Evolutionary conservation across 805 yeast genomes (phyloP).

Genomic region (Candida tibetensis): DNA sequence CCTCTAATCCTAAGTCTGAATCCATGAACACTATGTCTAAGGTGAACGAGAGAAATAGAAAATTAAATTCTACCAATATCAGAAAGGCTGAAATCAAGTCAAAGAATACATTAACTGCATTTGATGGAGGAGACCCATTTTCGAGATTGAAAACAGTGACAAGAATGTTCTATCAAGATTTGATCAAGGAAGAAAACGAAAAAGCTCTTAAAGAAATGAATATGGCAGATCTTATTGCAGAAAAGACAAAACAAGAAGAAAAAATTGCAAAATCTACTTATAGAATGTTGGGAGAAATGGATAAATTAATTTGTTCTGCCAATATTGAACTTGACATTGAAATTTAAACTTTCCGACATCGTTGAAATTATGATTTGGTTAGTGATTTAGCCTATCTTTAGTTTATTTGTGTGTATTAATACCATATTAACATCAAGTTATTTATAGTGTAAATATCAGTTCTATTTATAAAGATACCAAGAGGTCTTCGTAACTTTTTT

Average conservation of each 20-base stretch:
- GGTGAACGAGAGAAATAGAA: constrained; percentile 83
- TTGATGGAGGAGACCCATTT: constrained; percentile 72
- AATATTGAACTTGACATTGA: constrained; percentile 25
- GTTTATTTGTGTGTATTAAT: too few relatives aligned
- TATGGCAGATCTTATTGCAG: constrained; percentile 37
- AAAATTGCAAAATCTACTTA: constrained; percentile 50
- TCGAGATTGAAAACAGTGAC: constrained; percentile 86
- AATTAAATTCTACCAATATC: constrained; percentile 69
- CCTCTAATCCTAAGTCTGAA: constrained; percentile 30
- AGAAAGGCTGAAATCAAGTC: constrained; percentile 76
- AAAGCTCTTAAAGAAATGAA: constrained; percentile 53
- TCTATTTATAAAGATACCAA: too few relatives aligned
- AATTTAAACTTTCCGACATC: too few relatives aligned
- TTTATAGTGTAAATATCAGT: too few relatives aligned
- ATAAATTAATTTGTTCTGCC: constrained; percentile 44
- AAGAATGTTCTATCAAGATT: constrained; percentile 68
- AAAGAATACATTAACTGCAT: constrained; percentile 27
- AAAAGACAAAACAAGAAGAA: constrained; percentile 44
- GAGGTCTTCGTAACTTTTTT: too few relatives aligned
- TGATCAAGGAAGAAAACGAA: constrained; percentile 55
- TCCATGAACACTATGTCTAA: constrained; percentile 54
- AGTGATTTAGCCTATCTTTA: too few relatives aligned
- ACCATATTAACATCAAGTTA: too few relatives aligned
- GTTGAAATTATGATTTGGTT: too few relatives aligned
- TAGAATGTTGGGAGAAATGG: constrained; percentile 57